Percentiles rank a stretch among this genome's conserved stretches.
These are phyloP conservation scores for Lycium barbarum DNA, from an alignment of 257 asterid species.

Conservation along the genomic window DNA sequence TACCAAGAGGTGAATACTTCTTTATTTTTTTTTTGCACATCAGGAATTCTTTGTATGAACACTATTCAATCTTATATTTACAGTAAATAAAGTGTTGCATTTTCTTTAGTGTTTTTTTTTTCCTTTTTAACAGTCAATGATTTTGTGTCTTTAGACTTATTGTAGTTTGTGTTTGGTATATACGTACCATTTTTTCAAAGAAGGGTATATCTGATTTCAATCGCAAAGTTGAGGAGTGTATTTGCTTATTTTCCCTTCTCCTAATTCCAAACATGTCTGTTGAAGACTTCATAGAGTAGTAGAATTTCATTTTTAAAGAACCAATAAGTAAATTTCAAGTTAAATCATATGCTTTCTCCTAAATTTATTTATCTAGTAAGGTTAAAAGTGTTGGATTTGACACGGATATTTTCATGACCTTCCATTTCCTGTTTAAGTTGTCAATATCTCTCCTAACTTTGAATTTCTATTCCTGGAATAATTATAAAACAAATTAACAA, in stretches of 20 bases:
- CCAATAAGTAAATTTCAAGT: too few species aligned
- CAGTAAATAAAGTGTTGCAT: not conserved
- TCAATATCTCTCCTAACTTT: not conserved
- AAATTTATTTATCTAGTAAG: not conserved
- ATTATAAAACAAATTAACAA: not conserved
- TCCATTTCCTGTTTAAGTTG: not conserved
- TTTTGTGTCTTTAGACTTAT: not conserved
- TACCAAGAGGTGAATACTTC: conserved; percentile 62
- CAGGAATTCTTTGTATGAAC: too few species aligned
- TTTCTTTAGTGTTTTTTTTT: too few species aligned
- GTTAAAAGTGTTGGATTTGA: not conserved
- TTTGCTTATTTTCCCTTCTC: too few species aligned
- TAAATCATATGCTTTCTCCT: too few species aligned
- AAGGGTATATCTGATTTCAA: too few species aligned
- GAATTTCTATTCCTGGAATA: not conserved
- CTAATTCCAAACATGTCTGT: too few species aligned
- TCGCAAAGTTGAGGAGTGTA: too few species aligned
- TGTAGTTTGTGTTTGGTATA: not conserved
- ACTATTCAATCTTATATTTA: not conserved
- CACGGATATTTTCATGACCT: not conserved
- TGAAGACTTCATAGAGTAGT: too few species aligned
- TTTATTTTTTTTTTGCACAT: not conserved
- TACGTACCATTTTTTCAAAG: too few species aligned
- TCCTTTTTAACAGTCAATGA: too few species aligned
- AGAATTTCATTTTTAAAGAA: too few species aligned